Percentiles rank a stretch among this genome's conserved stretches.
Conservation (phyloP, 345 rosid species). For the Camelina laxa region DNA sequence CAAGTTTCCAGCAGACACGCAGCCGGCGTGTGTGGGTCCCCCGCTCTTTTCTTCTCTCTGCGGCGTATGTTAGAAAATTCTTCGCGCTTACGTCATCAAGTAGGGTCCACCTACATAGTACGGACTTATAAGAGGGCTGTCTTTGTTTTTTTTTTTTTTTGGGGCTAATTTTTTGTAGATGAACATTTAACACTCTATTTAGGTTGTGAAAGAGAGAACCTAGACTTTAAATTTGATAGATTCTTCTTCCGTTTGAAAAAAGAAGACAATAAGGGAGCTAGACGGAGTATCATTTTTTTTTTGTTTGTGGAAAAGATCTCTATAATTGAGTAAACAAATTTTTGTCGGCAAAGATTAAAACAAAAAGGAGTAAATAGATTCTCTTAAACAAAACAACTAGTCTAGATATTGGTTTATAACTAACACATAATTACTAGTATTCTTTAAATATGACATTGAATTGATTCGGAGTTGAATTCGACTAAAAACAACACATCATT, state of each 20-base stretch:
- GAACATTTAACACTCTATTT: not conserved
- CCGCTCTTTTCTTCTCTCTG: not conserved
- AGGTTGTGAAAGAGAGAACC: conserved; percentile 9
- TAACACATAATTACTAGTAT: not conserved
- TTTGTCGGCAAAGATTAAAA: not conserved
- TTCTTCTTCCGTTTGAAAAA: not conserved
- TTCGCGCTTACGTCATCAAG: conserved; percentile 35
- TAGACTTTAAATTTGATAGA: not conserved
- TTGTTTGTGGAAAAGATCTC: not conserved
- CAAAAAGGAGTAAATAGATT: not conserved
- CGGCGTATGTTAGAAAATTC: conserved; percentile 33
- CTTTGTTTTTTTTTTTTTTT: not conserved
- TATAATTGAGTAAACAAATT: not conserved
- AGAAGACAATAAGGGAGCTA: too few relatives aligned
- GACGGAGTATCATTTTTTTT: too few relatives aligned
- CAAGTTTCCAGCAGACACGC: conserved; percentile 50
- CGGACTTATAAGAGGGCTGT: not conserved
- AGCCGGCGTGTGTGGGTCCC: conserved; percentile 51
- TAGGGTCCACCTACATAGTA: conserved; percentile 29
- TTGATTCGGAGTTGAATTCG: not conserved
- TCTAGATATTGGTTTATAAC: not conserved
- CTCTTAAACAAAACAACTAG: not conserved
- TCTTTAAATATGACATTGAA: not conserved
- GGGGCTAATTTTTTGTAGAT: not conserved
- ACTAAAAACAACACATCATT: not conserved